phyloP scores from a whole-genome alignment of 1,284 basidiomycete genomes.

The Sanghuangporus weigelae region DNA sequence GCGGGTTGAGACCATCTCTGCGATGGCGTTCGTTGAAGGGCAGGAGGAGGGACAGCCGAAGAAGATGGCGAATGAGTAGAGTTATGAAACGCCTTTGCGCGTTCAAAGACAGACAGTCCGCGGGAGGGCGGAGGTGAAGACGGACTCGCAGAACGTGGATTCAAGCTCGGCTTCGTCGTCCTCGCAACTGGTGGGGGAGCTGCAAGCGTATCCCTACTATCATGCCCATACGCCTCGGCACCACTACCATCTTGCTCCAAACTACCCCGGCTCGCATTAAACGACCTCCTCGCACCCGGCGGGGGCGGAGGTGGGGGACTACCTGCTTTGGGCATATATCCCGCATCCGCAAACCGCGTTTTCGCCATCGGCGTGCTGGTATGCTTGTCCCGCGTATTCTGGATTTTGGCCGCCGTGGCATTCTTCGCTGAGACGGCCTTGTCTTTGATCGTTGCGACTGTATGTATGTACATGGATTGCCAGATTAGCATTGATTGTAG shows the following conservation, averaged over 20 bases:
- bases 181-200: slow-evolving; percentile 6
- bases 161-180: slow-evolving; percentile 5
- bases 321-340: slow-evolving; percentile 46
- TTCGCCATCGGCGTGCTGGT: slow-evolving; percentile 53
- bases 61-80: background rate
- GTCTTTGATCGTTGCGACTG: slow-evolving; percentile 54
- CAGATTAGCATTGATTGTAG: background rate
- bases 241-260: background rate
- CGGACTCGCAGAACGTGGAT: background rate
- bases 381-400: slow-evolving; percentile 51
- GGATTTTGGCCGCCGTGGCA: slow-evolving; percentile 43
- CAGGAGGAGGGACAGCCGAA: background rate
- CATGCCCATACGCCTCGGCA: background rate
- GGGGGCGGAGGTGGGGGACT: slow-evolving; percentile 39
- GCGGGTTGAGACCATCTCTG: background rate
- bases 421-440: slow-evolving; percentile 58
- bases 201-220: too few species aligned
- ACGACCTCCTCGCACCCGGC: slow-evolving; percentile 32
- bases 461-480: background rate
- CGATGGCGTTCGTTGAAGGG: background rate
- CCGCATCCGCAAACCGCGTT: slow-evolving; percentile 38
- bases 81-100: background rate
- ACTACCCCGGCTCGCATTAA: slow-evolving; percentile 18
- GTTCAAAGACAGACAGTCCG: background rate
- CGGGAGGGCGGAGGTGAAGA: background rate